Percentiles rank a stretch among this genome's conserved stretches.
Conservation (phyloP, 2,329 filamentous ascomycete genomes). For the Venturia asperata region DNA sequence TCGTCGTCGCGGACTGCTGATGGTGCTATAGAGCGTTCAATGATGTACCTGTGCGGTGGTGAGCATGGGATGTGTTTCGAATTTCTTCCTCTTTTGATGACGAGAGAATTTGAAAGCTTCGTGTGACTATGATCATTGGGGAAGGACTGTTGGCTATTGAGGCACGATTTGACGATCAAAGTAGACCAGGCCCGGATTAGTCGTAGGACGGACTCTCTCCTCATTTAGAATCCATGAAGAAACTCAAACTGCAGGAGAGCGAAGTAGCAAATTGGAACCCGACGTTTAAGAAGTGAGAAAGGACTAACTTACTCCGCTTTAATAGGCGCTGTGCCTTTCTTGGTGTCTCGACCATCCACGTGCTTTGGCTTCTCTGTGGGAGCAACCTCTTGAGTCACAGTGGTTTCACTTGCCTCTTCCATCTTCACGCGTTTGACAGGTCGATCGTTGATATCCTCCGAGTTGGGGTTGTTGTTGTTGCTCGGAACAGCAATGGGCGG, state of each 20-base stretch:
- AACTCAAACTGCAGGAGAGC: no score
- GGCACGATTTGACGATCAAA: no score
- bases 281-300: neutral
- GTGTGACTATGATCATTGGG: no score
- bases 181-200: neutral
- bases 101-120: no score
- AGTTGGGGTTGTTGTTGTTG: neutral
- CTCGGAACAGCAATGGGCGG: neutral
- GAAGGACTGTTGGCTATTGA: no score
- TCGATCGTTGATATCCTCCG: conserved; percentile 9
- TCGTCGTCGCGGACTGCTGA: conserved; percentile 28
- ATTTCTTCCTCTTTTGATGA: no score
- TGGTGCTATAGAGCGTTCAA: conserved; percentile 4
- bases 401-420: conserved; percentile 25
- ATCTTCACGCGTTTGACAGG: conserved; percentile 33
- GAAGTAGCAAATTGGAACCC: neutral
- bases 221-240: no score
- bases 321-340: conserved; percentile 58
- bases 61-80: neutral
- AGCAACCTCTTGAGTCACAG: neutral
- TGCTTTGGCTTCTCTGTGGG: conserved; percentile 24
- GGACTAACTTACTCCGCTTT: conserved; percentile 57
- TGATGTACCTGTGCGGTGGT: conserved; percentile 27
- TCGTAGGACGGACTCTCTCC: neutral
- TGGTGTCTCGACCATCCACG: conserved; percentile 16